Conservation (phyloP, 2,329 filamentous ascomycete genomes). For the Talaromyces sp. region DNA sequence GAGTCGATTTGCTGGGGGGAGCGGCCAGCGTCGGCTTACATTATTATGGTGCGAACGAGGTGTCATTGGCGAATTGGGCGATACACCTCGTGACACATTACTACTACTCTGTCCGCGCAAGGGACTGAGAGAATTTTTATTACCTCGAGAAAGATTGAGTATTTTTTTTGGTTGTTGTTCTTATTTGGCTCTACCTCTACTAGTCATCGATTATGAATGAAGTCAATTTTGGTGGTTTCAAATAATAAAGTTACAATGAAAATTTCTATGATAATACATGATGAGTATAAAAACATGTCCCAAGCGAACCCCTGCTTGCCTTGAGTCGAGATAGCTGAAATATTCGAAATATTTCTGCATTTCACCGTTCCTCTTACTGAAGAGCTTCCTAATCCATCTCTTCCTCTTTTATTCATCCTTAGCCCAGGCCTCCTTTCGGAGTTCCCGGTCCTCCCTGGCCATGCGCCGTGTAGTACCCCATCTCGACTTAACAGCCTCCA, state of each 20-base stretch:
- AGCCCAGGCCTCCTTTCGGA: constrained; percentile 60
- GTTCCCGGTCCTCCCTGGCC: constrained; percentile 59
- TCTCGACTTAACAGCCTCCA: constrained; percentile 54
- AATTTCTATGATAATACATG: constrained; percentile 11
- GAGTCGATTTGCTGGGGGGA: neutral
- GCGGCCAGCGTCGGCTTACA: constrained; percentile 12
- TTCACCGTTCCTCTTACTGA: neutral
- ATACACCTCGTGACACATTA: constrained; percentile 2
- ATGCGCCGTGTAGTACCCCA: constrained; percentile 60
- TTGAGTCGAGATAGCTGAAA: neutral
- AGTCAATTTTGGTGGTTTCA: constrained; percentile 6
- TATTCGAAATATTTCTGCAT: neutral
- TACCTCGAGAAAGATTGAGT: too few species aligned
- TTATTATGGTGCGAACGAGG: neutral
- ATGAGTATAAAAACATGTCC: constrained; percentile 4
- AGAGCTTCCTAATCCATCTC: neutral
- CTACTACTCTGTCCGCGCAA: neutral
- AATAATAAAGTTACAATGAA: constrained; percentile 15
- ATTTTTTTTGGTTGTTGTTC: too few species aligned
- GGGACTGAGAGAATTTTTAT: neutral
- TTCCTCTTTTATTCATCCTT: constrained; percentile 48
- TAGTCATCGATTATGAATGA: neutral
- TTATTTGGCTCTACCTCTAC: too few species aligned
- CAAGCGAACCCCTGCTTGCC: neutral
- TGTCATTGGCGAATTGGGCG: constrained; percentile 3